phyloP scores from a whole-genome alignment of 192 early-diverging fungal species.

The Backusella australiensis region DNA sequence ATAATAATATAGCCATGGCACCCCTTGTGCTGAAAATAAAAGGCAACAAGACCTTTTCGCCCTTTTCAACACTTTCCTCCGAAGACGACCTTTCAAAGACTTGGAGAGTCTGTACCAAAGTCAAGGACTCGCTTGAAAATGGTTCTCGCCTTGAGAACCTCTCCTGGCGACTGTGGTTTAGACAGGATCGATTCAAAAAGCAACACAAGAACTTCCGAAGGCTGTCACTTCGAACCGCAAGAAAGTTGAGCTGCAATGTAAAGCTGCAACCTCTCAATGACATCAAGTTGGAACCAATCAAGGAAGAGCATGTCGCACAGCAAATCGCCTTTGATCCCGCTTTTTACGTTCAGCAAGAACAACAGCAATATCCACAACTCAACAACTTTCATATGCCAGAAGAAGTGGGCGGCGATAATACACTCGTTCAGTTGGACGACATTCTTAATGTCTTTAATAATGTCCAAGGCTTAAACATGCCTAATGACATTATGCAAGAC shows the following conservation, averaged over 20 bases:
- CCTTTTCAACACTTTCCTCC: constrained; percentile 68
- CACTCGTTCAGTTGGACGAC: neutral
- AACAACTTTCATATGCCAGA: neutral
- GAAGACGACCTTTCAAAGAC: constrained; percentile 74
- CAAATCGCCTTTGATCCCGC: neutral
- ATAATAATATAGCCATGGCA: constrained; percentile 44
- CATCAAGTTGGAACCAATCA: neutral
- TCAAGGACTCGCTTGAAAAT: constrained; percentile 81
- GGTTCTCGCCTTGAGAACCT: constrained; percentile 83
- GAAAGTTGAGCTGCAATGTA: constrained; percentile 8
- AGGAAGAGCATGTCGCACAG: neutral
- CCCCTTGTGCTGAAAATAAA: constrained; percentile 71
- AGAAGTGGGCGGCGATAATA: constrained; percentile 4
- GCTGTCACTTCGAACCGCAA: neutral
- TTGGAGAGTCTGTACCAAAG: constrained; percentile 83
- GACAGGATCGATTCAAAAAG: constrained; percentile 16
- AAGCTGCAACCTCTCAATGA: neutral
- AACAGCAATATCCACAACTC: neutral
- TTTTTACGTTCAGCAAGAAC: neutral
- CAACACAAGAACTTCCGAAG: neutral
- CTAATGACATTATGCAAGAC: constrained; percentile 10
- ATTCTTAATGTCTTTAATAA: constrained; percentile 6
- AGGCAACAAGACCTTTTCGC: constrained; percentile 71
- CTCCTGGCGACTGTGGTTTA: constrained; percentile 87
- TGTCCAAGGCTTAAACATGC: neutral